Evolutionary conservation across 192 early-diverging fungal genomes (phyloP).

Genomic region (Podila clonocystis): DNA sequence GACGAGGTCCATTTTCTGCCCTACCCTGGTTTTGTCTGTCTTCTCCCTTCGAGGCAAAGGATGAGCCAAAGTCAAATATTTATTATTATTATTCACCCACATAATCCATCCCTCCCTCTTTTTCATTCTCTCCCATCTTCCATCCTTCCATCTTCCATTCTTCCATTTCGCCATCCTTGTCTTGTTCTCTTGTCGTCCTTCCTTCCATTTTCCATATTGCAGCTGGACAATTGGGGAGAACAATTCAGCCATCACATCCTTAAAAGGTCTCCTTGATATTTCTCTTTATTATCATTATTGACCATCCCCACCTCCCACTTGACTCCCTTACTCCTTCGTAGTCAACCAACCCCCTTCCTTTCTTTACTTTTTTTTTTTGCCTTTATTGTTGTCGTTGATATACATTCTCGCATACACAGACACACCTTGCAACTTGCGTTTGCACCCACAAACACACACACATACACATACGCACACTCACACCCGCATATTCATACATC

Average conservation of each 20-base stretch:
- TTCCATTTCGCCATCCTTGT: neutral
- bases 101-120: neutral
- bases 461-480: no score
- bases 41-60: neutral
- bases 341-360: neutral
- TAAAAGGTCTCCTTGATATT: no score
- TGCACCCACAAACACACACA: no score
- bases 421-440: no score
- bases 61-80: neutral
- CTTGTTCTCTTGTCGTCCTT: neutral
- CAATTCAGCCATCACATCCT: no score
- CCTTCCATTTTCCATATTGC: neutral
- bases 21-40: neutral
- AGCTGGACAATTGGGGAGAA: no score
- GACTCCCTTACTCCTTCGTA: neutral
- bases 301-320: neutral
- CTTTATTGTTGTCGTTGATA: neutral
- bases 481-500: no score
- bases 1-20: neutral
- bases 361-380: conserved; percentile 2
- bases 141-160: neutral
- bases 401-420: neutral
- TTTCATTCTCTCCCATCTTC: neutral
- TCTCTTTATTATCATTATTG: neutral
- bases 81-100: neutral